These are phyloP conservation scores for Xylaria bambusicola DNA, from an alignment of 495 filamentous ascomycete genomes.

Conservation along the genomic window DNA sequence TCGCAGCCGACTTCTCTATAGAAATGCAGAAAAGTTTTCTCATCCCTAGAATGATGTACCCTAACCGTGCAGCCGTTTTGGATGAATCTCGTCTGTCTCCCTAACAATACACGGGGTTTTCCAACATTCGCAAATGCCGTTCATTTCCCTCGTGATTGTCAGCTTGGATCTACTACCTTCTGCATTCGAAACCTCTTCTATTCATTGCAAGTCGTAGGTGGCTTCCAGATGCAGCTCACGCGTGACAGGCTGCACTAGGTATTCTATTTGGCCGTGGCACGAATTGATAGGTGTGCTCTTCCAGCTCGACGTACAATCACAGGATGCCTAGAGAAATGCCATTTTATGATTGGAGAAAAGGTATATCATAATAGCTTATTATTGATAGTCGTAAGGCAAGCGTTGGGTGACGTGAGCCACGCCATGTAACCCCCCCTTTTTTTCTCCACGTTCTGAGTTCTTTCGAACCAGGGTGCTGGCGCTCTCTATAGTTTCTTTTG, in stretches of 20 bases:
- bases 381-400: constrained; percentile 10
- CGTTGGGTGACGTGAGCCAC: constrained; percentile 13
- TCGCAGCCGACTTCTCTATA: too few relatives aligned
- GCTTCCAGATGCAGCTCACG: not conserved
- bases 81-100: too few relatives aligned
- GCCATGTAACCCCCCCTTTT: constrained; percentile 19
- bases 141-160: not conserved
- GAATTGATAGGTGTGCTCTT: constrained; percentile 1
- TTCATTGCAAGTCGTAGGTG: not conserved
- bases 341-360: constrained; percentile 4
- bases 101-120: not conserved
- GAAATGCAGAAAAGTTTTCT: too few relatives aligned
- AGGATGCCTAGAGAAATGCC: not conserved
- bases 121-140: not conserved
- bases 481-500: not conserved
- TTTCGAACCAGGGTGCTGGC: constrained; percentile 9
- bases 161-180: constrained; percentile 15
- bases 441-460: constrained; percentile 4
- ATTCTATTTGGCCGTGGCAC: constrained; percentile 9
- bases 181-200: not conserved
- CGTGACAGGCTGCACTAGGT: not conserved
- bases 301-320: not conserved
- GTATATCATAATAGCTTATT: constrained; percentile 7
- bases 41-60: too few relatives aligned
- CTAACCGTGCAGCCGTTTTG: too few relatives aligned